Conservation (phyloP, 371 early-diverging fungal genomes). For the Coemansia sp. region DNA sequence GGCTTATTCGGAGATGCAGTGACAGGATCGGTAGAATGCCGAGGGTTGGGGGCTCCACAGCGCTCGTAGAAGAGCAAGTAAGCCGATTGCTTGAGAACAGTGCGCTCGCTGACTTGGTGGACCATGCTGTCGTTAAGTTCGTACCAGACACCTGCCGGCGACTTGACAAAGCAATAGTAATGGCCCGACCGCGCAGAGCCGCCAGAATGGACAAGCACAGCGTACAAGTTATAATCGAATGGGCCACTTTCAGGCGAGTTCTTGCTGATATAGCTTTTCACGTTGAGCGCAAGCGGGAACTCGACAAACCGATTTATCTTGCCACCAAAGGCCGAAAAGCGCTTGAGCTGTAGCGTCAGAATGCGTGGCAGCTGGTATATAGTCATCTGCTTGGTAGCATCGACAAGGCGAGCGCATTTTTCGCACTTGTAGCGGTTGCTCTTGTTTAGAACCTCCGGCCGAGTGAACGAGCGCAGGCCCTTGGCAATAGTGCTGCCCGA, state of each 20-base stretch:
- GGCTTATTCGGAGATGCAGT: neutral
- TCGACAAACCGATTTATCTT: conserved; percentile 63
- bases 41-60: conserved; percentile 10
- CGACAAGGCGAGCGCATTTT: conserved; percentile 65
- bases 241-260: conserved; percentile 26
- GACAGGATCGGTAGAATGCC: neutral
- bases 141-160: conserved; percentile 72
- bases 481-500: conserved; percentile 60
- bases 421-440: conserved; percentile 69
- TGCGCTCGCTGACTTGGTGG: conserved; percentile 59
- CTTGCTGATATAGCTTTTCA: conserved; percentile 41
- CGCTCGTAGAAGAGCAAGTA: conserved; percentile 83
- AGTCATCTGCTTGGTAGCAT: conserved; percentile 78
- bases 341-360: conserved; percentile 73
- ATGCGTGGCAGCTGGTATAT: conserved; percentile 66
- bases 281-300: conserved; percentile 53
- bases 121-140: conserved; percentile 78
- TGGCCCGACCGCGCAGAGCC: conserved; percentile 73
- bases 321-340: conserved; percentile 62
- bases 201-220: conserved; percentile 79
- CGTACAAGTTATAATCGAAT: conserved; percentile 62
- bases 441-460: conserved; percentile 59
- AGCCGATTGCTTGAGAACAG: conserved; percentile 71
- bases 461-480: conserved; percentile 69
- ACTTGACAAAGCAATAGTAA: conserved; percentile 77